These are phyloP conservation scores for Xylaria flabelliformis DNA, from an alignment of 495 filamentous ascomycete species.

Conservation along the genomic window DNA sequence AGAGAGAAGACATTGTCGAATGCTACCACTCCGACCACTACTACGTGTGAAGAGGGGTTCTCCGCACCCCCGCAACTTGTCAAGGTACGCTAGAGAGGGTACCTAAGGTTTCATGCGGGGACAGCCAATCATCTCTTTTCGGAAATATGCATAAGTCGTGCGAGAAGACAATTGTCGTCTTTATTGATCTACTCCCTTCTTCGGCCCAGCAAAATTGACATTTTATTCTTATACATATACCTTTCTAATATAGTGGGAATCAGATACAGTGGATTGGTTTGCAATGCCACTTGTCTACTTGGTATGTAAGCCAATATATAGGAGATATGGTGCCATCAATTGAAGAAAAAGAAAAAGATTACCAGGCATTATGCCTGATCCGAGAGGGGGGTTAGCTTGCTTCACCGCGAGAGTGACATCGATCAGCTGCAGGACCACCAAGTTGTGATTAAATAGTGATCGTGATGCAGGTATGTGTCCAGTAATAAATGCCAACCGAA, in stretches of 20 bases:
- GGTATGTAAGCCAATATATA: background rate
- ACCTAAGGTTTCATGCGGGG: background rate
- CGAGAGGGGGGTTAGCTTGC: background rate
- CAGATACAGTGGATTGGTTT: background rate
- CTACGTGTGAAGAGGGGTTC: conserved; percentile 14
- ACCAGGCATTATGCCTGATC: background rate
- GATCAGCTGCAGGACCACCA: conserved; percentile 14
- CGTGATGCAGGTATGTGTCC: conserved; percentile 4
- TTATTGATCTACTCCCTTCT: background rate
- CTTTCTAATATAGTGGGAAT: background rate
- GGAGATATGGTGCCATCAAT: background rate
- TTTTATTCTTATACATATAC: background rate
- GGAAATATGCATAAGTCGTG: background rate
- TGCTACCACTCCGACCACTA: background rate
- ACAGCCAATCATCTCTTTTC: background rate
- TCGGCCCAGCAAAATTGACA: background rate
- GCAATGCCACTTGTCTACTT: background rate
- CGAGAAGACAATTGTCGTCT: background rate
- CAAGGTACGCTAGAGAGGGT: no score
- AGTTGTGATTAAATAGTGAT: conserved; percentile 3
- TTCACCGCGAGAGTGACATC: conserved; percentile 25
- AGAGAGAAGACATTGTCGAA: background rate
- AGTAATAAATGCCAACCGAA: background rate
- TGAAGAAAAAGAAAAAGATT: conserved; percentile 10
- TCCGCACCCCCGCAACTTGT: background rate